Evolutionary conservation across 2,329 filamentous ascomycete genomes (phyloP), one percentile per base, ranked within the genome.

Genomic region (Curvularia lunata): DNA sequence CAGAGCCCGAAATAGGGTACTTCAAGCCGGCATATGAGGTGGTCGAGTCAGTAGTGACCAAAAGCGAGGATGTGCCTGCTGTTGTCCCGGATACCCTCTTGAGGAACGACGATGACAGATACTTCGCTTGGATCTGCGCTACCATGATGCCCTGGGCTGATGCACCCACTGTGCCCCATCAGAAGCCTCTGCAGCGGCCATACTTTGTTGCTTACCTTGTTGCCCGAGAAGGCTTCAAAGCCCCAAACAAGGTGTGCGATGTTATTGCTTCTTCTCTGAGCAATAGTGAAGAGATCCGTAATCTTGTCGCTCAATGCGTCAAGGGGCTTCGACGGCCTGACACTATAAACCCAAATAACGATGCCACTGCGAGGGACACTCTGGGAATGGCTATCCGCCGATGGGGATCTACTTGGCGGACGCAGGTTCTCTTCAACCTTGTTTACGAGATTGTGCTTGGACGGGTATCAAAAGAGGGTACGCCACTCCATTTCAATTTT

Each of bases 181-280:
- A 88, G 0, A 76, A 76, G 51, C 65, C 67, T n/a, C 50, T 62
- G 5, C 70, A 68, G 40, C 56, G 65, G 23, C 70, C 73, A 8
- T 67, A 66, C 28, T 72, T 72, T 42, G 81, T 87, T 18, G 84
- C 88, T 3, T 84, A 84, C 3, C 79, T 86, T 28, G 88, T 90
- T 5, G 88, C 86, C 5, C 83, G 89, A 30, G 91, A 96, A 72
- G 92, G 92, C 5, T 86, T 96, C 72, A 92, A 90, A 69, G 85
- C 88, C 1, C 86, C 90, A 2, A 96, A 92, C 72, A 95, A 89
- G 72, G 79, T 92, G 5, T 85, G 84, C 42, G 87, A 88, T 62
- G 78, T 94, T 4, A 80, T 95, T 52, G 83, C 84, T 13, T 85
- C 86, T 21, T 85, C 89, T 8, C 82, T 89, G 48, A 81, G 79